Base-by-base conservation (phyloP, 192 early-diverging fungal species). In the Phycomyces blakesleeanus region DNA sequence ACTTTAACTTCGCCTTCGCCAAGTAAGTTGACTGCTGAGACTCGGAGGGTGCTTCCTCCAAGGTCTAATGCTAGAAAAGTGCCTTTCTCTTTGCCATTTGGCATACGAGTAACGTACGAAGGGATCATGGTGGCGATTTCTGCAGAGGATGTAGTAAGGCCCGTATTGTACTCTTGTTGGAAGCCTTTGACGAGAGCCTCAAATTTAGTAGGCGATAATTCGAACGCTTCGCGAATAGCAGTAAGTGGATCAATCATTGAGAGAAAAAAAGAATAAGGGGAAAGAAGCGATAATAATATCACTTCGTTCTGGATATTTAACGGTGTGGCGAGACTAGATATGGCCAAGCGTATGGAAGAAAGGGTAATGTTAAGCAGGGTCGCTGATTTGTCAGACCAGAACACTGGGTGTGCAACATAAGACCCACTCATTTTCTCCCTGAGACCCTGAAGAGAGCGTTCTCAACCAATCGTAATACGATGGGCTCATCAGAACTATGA, bases 41-140 rank as follows among this genome's bases (percentile, higher is more conserved):
- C 92, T 49, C 95, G 89, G 63, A 98, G 85, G 78, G 95, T 96
- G 44, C 93, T 94, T 26, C 95, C 95, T 51, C 97, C 95, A 57
- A 97, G 76, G 68, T 97, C 95, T 50, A 99, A 80, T 4, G 95
- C 93, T 55, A 94, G 81, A 81, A 85, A 95, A 27, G 85, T 81
- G 27, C 97, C 97, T 16, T 74, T 83, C 71, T 99, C 95, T 47
- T 72, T 79, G 24, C 95, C 94, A 16, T 78, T 85, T 6, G 97
- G 95, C 10, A 88, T 74, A 51, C 76, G 71, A 12, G 86, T 82
- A 64, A 96, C 90, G 74, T 84, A 96, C 5, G 93, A 92, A 26
- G 94, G 97, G 63, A 97, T 89, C 94, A 95, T 95, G 51, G 83
- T 87, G 52, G 75, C 62, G 29, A 77, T 54, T 50, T 56, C 72